phyloP scores from a whole-genome alignment of 306 rosid species.

The Castanopsis chinensis region DNA sequence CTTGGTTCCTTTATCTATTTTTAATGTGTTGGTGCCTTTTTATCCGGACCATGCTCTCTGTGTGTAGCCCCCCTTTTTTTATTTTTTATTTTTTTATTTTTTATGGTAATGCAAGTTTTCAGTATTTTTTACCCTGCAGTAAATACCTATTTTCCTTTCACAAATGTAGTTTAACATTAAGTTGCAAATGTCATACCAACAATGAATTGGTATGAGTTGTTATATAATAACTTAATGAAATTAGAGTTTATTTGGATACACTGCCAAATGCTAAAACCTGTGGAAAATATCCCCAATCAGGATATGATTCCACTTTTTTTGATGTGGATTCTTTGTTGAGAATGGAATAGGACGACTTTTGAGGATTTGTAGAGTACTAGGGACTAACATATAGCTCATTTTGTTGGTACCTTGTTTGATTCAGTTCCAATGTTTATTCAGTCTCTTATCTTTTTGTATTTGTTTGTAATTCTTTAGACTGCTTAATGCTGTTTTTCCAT shows the following conservation, averaged over 20 bases:
- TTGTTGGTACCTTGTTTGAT: too few relatives aligned
- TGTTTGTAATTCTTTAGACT: too few relatives aligned
- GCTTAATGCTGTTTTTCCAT: too few relatives aligned
- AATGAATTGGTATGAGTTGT: not conserved
- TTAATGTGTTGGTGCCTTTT: not conserved
- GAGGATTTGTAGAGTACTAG: too few relatives aligned
- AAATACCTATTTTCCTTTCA: not conserved
- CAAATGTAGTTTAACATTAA: not conserved
- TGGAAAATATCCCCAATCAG: not conserved
- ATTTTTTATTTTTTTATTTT: too few relatives aligned
- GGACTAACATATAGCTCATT: too few relatives aligned
- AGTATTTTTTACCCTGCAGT: not conserved
- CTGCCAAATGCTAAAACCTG: not conserved
- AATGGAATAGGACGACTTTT: too few relatives aligned
- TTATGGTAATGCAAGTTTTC: not conserved
- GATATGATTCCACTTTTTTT: not conserved
- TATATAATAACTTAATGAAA: not conserved
- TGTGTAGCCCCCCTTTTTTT: not conserved
- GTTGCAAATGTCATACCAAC: not conserved
- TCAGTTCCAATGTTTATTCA: too few relatives aligned
- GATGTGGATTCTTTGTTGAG: too few relatives aligned
- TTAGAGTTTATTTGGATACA: not conserved
- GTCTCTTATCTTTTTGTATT: too few relatives aligned
- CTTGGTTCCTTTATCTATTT: not conserved
- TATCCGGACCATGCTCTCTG: too few relatives aligned